Conservation (phyloP, 495 filamentous ascomycete species). For the Aspergillus incahuasiensis region DNA sequence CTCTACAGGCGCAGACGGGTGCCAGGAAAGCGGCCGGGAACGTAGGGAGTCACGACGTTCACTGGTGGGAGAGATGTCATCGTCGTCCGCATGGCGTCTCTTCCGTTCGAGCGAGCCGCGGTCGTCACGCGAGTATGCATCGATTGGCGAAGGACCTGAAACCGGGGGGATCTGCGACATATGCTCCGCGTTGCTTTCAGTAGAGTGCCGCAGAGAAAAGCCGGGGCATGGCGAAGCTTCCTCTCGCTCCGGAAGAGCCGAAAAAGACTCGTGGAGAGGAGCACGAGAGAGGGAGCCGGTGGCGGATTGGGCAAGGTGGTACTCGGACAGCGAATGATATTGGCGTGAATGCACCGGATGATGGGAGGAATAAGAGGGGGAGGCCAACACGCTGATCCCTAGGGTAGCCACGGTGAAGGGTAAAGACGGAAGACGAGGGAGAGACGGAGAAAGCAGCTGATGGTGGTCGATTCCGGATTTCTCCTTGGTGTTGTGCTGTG, state of each 20-base stretch:
- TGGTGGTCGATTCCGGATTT: conserved; percentile 3
- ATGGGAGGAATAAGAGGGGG: conserved; percentile 27
- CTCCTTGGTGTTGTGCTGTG: conserved; percentile 8
- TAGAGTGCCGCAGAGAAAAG: conserved; percentile 20
- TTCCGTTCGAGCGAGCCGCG: conserved; percentile 28
- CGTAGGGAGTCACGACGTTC: conserved; percentile 27
- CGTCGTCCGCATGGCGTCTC: conserved; percentile 18
- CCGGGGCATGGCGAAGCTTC: conserved; percentile 44
- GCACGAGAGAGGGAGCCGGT: conserved; percentile 36
- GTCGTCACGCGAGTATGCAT: conserved; percentile 22
- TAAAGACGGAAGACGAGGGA: conserved; percentile 7
- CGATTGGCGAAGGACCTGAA: conserved; percentile 28
- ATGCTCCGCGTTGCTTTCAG: conserved; percentile 34
- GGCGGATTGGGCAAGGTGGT: conserved; percentile 18
- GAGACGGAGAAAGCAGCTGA: neutral
- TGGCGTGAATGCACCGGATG: conserved; percentile 31
- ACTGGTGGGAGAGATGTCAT: conserved; percentile 13
- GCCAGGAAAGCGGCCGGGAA: conserved; percentile 35
- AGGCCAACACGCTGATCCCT: conserved; percentile 36
- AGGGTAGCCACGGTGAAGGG: conserved; percentile 41
- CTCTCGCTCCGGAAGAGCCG: conserved; percentile 36
- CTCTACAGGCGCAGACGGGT: conserved; percentile 36
- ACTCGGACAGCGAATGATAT: conserved; percentile 29
- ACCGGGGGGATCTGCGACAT: conserved; percentile 46
- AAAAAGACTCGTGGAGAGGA: conserved; percentile 31